Percentiles rank a stretch among this genome's conserved stretches.
These are phyloP conservation scores for Nakaseomyces uthaithaninus DNA, from an alignment of 1,139 yeast species.

Conservation along the genomic window DNA sequence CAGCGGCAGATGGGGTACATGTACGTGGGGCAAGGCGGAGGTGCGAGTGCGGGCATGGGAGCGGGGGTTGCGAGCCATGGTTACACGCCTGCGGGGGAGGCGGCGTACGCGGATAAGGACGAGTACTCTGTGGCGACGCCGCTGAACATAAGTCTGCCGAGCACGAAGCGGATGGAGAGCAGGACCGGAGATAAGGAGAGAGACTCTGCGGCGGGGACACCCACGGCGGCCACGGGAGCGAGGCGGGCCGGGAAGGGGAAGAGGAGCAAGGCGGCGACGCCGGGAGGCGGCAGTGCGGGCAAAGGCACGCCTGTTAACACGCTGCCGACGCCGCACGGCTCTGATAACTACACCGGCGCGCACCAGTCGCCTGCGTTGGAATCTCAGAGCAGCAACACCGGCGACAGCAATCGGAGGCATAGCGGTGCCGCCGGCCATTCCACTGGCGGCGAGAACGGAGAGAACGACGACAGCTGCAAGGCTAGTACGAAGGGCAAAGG, in stretches of 20 bases:
- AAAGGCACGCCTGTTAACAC: neutral
- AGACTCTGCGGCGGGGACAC: neutral
- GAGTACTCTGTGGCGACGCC: conserved; percentile 1
- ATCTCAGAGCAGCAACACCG: conserved; percentile 1
- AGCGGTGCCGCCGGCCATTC: neutral
- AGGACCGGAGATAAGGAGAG: neutral
- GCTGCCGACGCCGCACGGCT: neutral
- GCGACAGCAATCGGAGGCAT: neutral
- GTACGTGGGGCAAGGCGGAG: no score
- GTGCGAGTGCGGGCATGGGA: no score
- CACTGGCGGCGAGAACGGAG: no score
- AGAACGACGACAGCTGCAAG: no score
- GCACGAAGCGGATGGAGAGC: neutral
- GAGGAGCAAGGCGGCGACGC: neutral
- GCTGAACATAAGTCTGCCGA: conserved; percentile 1
- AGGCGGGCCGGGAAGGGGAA: neutral
- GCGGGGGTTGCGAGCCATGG: neutral
- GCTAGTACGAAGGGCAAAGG: no score
- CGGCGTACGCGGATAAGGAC: neutral
- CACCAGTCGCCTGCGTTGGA: neutral
- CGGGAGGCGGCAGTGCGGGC: neutral
- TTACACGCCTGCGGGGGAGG: neutral
- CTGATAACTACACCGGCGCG: neutral
- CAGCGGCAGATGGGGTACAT: neutral
- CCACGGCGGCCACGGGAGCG: neutral